Evolutionary conservation across 2,329 filamentous ascomycete genomes (phyloP), one percentile per base, ranked within the genome.

Genomic region (Penicillium expansum): DNA sequence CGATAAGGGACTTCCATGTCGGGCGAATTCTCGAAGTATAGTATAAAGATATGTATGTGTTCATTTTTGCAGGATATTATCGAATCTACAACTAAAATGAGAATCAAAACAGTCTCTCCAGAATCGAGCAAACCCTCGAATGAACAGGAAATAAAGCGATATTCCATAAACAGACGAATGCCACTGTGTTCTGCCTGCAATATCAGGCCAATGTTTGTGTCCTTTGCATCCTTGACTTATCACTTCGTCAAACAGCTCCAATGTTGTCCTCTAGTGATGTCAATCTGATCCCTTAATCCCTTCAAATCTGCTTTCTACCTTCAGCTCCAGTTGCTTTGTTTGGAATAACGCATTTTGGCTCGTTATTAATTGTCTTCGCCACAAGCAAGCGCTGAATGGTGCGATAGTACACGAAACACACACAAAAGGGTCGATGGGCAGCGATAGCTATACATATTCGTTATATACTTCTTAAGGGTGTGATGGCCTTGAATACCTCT

Each of bases 211-310:
- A 0, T 56, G 54, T 56, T 56, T 56, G 54, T 47, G 42, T 47
- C 14, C 24, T 56, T 56, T 56, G 54, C 54, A 56, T 45, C 33
- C 13, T 30, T 52, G 18, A 52, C 53, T 39, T 45, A 41, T 47
- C 48, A 44, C 27, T 56, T 45, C 22, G 5, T 18, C 20, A 37
- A 49, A 6, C 27, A 49, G 37, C 37, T 42, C 18, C 29, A 32
- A 30, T 32, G 35, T 54, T 32, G 16, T 24, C 35, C 47, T 18
- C 18, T 22, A 29, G 10, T 27, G 22, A 20, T 54, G 9, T 43
- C 38, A 37, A 43, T 33, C 52, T 41, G 35, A 35, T 44, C n/a
- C 18, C 22, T 32, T 18, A 14, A 24, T 30, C 24, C 16, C 11
- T 35, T 16, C 5, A 27, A 35, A 49, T 18, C 35, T 33, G 20